Evolutionary conservation across 1,284 basidiomycete species (phyloP).

Genomic region (Ceratobasidium theobromae): DNA sequence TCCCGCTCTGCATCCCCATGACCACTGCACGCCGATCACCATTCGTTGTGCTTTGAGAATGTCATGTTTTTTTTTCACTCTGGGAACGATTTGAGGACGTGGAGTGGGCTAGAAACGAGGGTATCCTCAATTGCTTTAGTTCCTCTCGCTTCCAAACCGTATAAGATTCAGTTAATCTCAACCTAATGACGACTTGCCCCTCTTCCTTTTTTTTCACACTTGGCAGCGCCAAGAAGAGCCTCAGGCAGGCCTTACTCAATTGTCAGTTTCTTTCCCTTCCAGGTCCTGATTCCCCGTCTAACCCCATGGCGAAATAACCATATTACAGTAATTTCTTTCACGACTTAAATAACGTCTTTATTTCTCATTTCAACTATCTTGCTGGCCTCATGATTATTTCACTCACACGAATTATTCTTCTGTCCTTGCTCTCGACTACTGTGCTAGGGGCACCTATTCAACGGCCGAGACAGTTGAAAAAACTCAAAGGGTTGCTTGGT

Average conservation of each 20-base stretch:
- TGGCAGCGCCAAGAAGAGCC: slow-evolving; percentile 26
- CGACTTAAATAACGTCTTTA: background rate
- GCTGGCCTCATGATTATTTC: background rate
- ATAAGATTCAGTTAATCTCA: background rate
- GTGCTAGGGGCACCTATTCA: slow-evolving; percentile 9
- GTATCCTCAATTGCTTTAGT: background rate
- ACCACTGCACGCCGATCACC: background rate
- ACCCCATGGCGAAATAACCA: background rate
- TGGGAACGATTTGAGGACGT: background rate
- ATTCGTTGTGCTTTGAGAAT: background rate
- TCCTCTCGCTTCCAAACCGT: slow-evolving; percentile 2
- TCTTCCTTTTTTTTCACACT: background rate
- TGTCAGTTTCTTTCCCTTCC: background rate
- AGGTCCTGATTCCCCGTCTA: background rate
- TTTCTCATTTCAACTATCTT: slow-evolving; percentile 1
- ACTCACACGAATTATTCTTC: background rate
- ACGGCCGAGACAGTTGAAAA: slow-evolving; percentile 1
- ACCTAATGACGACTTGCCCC: background rate
- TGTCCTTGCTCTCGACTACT: slow-evolving; percentile 5
- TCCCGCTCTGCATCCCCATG: background rate
- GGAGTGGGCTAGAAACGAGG: slow-evolving; percentile 4
- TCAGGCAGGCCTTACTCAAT: slow-evolving; percentile 25
- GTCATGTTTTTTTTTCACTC: background rate
- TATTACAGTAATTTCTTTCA: background rate
- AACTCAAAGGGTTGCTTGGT: slow-evolving; percentile 16